A percentile compares a stretch with the other conserved stretches of the same genome.
Conservation (phyloP, 1,284 basidiomycete genomes). For the Mycena sp. region DNA sequence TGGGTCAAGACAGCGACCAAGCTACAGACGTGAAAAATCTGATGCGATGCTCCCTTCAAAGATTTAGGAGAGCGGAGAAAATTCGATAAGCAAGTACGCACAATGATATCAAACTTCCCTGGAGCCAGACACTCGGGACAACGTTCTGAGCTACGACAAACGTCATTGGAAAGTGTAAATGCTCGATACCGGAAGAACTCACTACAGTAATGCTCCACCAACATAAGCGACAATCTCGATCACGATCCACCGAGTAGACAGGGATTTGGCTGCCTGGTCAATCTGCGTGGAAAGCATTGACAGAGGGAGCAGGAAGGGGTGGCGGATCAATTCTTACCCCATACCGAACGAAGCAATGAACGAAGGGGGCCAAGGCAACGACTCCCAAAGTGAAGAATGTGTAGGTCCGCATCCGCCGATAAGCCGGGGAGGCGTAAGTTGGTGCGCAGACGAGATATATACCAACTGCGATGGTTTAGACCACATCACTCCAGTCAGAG, state of each 20-base stretch:
- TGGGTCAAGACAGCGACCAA: slow-evolving; percentile 23
- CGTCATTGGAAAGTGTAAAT: not conserved
- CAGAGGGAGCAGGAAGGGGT: no score
- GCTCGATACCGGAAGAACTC: not conserved
- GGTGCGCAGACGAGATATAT: slow-evolving; percentile 28
- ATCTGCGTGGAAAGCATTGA: not conserved
- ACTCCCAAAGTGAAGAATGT: slow-evolving; percentile 29
- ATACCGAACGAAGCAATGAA: slow-evolving; percentile 13
- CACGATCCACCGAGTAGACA: slow-evolving; percentile 21
- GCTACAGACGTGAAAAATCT: slow-evolving; percentile 31
- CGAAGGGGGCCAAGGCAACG: slow-evolving; percentile 22
- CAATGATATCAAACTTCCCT: slow-evolving; percentile 20
- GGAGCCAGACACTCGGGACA: slow-evolving; percentile 25
- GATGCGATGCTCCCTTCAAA: slow-evolving; percentile 24
- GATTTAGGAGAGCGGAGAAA: not conserved
- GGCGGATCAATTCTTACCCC: slow-evolving; percentile 16
- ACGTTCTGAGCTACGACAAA: slow-evolving; percentile 24
- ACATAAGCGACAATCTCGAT: slow-evolving; percentile 25
- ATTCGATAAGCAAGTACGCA: not conserved
- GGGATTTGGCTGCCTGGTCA: slow-evolving; percentile 8
- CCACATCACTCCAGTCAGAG: not conserved
- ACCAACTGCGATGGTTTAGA: slow-evolving; percentile 17
- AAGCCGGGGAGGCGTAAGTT: slow-evolving; percentile 22
- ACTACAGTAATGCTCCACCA: slow-evolving; percentile 28
- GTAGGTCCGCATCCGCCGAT: slow-evolving; percentile 27